A percentile compares a stretch with the other conserved stretches of the same genome.
These are phyloP conservation scores for Betula pendula DNA, from an alignment of 306 rosid genomes.

Conservation along the genomic window DNA sequence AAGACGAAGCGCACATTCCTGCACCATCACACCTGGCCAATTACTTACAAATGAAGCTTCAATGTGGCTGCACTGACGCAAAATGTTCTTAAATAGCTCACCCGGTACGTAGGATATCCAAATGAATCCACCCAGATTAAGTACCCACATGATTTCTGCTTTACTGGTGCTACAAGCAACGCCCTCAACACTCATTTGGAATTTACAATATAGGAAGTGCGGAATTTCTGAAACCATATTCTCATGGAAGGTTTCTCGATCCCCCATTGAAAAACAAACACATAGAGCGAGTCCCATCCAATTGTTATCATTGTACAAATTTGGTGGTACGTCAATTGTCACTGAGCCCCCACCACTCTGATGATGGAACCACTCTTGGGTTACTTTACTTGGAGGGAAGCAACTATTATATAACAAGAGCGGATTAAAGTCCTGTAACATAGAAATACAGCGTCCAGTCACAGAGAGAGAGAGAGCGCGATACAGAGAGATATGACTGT, in stretches of 20 bases:
- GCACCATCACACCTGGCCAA: too few relatives aligned
- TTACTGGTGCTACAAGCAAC: background rate
- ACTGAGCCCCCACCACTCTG: too few relatives aligned
- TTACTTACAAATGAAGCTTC: background rate
- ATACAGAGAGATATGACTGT: background rate
- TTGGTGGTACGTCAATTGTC: too few relatives aligned
- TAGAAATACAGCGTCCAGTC: background rate
- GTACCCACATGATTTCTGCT: background rate
- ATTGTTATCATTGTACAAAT: too few relatives aligned
- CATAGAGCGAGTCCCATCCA: background rate
- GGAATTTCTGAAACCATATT: too few relatives aligned
- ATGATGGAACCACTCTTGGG: too few relatives aligned
- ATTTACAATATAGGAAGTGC: too few relatives aligned
- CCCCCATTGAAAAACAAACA: background rate
- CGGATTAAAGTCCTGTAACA: background rate
- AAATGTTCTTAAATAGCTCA: rapidly evolving
- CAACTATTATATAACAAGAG: background rate
- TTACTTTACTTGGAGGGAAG: background rate
- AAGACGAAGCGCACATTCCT: background rate
- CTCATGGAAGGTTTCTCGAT: background rate
- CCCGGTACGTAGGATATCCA: background rate
- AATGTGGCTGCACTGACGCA: background rate
- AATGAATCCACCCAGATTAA: background rate
- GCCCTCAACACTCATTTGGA: background rate
- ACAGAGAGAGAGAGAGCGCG: background rate